Evolutionary conservation across 1,139 yeast genomes (phyloP).

Genomic region (Ashbya aceris): DNA sequence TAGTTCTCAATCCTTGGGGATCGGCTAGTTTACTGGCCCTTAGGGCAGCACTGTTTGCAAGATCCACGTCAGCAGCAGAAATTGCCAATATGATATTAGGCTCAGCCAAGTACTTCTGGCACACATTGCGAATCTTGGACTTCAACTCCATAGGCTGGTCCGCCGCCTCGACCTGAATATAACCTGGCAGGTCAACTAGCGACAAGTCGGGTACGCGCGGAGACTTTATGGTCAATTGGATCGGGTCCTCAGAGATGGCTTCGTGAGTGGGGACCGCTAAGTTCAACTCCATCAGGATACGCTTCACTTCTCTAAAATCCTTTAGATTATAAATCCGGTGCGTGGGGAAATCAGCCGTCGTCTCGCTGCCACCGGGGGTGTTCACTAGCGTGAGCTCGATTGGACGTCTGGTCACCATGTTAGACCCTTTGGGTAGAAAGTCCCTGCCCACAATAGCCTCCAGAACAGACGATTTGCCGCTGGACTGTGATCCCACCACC

Average conservation of each 20-base stretch:
- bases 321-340: slow-evolving; percentile 71
- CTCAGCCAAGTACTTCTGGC: slow-evolving; percentile 76
- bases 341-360: slow-evolving; percentile 90
- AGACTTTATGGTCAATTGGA: slow-evolving; percentile 80
- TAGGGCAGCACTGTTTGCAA: slow-evolving; percentile 91
- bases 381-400: slow-evolving; percentile 86
- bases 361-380: slow-evolving; percentile 69
- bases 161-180: slow-evolving; percentile 92
- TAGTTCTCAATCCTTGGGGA: slow-evolving; percentile 89
- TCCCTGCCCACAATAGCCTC: slow-evolving; percentile 94
- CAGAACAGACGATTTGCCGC: slow-evolving; percentile 90
- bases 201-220: slow-evolving; percentile 92
- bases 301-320: slow-evolving; percentile 82
- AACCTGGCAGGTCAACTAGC: slow-evolving; percentile 92
- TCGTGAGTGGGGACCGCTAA: slow-evolving; percentile 83
- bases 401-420: slow-evolving; percentile 94
- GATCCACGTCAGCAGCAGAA: slow-evolving; percentile 95
- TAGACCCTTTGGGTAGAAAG: slow-evolving; percentile 85
- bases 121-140: slow-evolving; percentile 64
- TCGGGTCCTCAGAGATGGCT: slow-evolving; percentile 85
- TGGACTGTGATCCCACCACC: slow-evolving; percentile 93
- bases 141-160: slow-evolving; percentile 88
- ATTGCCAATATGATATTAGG: slow-evolving; percentile 95
- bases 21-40: slow-evolving; percentile 89
- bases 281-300: slow-evolving; percentile 74